Conservation (phyloP, 495 filamentous ascomycete genomes). For the Darksidea phi region DNA sequence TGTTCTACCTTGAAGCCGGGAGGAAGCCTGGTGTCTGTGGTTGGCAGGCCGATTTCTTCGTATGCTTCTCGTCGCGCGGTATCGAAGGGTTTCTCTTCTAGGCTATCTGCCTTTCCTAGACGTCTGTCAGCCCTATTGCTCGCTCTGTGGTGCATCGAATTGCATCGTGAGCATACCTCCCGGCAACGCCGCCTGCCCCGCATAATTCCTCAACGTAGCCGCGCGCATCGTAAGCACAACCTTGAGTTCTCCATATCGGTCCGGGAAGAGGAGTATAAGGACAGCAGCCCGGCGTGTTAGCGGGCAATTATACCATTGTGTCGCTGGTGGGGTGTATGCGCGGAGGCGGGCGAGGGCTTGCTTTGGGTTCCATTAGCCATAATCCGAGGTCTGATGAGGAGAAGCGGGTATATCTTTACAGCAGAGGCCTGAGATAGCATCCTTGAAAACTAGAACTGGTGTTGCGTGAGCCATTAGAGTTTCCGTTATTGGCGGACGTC, state of each 20-base stretch:
- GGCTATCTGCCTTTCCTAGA: conserved; percentile 52
- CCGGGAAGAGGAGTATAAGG: conserved; percentile 79
- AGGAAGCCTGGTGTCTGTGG: conserved; percentile 60
- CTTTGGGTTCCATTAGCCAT: conserved; percentile 9
- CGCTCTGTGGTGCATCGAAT: no score
- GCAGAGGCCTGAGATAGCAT: conserved; percentile 31
- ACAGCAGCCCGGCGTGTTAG: conserved; percentile 76
- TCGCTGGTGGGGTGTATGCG: conserved; percentile 62
- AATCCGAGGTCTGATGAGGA: not conserved
- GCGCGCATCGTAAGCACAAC: conserved; percentile 87
- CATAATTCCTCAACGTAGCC: conserved; percentile 64
- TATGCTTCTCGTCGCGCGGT: conserved; percentile 84
- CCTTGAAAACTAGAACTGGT: not conserved
- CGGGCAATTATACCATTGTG: conserved; percentile 63
- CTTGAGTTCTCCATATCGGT: conserved; percentile 69
- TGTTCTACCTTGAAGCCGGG: conserved; percentile 76
- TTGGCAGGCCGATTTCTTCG: conserved; percentile 86
- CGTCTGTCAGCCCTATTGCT: not conserved
- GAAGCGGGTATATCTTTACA: conserved; percentile 3
- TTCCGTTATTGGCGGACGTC: not conserved
- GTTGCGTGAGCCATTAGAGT: not conserved
- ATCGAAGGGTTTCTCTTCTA: conserved; percentile 58
- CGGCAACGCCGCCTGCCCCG: conserved; percentile 83
- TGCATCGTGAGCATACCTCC: conserved; percentile 57
- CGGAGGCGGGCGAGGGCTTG: conserved; percentile 71